A percentile compares a stretch with the other conserved stretches of the same genome.
phyloP scores from a whole-genome alignment of 805 yeast species.

The Tetrapisispora arboricola region DNA sequence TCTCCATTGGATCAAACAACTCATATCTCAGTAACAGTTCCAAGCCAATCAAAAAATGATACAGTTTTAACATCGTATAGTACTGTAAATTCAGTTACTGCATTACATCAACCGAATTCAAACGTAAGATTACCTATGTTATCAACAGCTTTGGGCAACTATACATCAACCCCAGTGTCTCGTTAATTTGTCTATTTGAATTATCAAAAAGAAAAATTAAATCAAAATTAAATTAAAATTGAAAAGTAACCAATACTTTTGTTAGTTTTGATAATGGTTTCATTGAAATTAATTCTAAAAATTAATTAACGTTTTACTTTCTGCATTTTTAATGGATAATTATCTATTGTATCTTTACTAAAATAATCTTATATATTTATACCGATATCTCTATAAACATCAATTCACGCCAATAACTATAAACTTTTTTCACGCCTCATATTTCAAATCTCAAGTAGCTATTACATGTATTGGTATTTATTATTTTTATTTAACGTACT shows the following conservation, averaged over 20 bases:
- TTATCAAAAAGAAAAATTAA: background rate
- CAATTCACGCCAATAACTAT: background rate
- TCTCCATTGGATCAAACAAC: background rate
- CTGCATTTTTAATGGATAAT: background rate
- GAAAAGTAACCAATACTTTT: too few relatives aligned
- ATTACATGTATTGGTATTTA: background rate
- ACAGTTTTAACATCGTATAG: background rate
- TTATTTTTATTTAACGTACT: background rate
- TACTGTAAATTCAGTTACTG: background rate
- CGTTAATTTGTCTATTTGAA: background rate
- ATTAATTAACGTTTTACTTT: background rate
- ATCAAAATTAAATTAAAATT: background rate
- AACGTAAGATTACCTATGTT: background rate
- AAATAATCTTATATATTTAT: too few relatives aligned
- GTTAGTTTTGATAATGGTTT: too few relatives aligned
- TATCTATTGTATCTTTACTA: background rate
- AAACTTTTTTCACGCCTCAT: background rate
- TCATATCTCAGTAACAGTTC: background rate
- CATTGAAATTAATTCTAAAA: too few relatives aligned
- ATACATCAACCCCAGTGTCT: background rate
- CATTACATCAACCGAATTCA: background rate
- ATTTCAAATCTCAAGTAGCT: too few relatives aligned
- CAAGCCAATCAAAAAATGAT: background rate
- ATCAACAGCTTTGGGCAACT: background rate
- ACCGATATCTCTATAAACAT: too few relatives aligned